Evolutionary conservation across 164 flowering plant species (phyloP).

Genomic region (Aristolochia contorta): DNA sequence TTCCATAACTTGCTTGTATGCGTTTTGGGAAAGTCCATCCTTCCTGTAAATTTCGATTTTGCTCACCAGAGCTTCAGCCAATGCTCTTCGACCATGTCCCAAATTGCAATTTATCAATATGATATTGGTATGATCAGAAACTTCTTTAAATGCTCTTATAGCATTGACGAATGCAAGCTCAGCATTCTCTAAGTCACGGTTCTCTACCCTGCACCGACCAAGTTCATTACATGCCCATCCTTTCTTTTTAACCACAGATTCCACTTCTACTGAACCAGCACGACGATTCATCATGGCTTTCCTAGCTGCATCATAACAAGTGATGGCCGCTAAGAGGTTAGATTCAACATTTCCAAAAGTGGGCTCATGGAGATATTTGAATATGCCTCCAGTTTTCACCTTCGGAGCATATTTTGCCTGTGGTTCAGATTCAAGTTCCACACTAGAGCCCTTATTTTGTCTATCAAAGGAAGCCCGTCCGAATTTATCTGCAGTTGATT

Average conservation of each 20-base stretch:
- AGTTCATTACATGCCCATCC: slow-evolving; percentile 98
- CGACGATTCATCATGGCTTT: slow-evolving; percentile 45
- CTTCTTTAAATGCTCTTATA: slow-evolving; percentile 66
- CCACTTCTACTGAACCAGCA: slow-evolving; percentile 41
- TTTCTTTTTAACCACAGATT: slow-evolving; percentile 60
- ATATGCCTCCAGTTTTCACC: slow-evolving; percentile 74
- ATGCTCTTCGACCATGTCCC: slow-evolving; percentile 89
- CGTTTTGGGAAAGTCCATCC: slow-evolving; percentile 31
- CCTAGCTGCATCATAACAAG: slow-evolving; percentile 67
- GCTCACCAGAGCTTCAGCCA: slow-evolving; percentile 76
- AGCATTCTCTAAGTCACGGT: slow-evolving; percentile 54
- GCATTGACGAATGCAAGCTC: slow-evolving; percentile 85
- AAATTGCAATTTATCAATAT: slow-evolving; percentile 77
- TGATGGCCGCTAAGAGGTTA: slow-evolving; percentile 49
- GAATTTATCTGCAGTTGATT: slow-evolving; percentile 6
- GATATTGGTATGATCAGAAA: slow-evolving; percentile 65
- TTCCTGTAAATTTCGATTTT: slow-evolving; percentile 41
- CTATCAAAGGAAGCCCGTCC: slow-evolving; percentile 14
- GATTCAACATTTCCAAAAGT: slow-evolving; percentile 36
- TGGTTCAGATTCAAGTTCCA: slow-evolving; percentile 15
- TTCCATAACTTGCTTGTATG: slow-evolving; percentile 51
- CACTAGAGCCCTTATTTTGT: slow-evolving; percentile 6
- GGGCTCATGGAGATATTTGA: slow-evolving; percentile 51
- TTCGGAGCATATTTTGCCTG: slow-evolving; percentile 17
- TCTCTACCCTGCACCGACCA: slow-evolving; percentile 62